Conservation (phyloP, 164 flowering plant genomes). For the Stephania cephalantha region DNA sequence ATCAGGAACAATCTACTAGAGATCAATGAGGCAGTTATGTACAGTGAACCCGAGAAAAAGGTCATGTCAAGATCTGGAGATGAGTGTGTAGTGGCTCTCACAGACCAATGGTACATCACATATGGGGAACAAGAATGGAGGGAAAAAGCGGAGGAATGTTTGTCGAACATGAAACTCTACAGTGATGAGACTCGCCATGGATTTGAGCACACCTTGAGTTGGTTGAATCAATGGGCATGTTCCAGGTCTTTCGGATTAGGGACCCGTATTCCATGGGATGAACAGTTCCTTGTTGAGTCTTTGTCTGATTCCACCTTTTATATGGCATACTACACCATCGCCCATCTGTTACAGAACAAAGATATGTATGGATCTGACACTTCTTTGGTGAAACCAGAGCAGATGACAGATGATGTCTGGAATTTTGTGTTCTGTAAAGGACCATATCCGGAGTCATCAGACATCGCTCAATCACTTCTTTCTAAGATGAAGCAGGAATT, state of each 20-base stretch:
- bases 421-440: constrained; percentile 64
- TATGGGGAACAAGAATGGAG: constrained; percentile 85
- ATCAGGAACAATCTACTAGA: constrained; percentile 62
- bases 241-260: constrained; percentile 81
- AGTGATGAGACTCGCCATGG: constrained; percentile 74
- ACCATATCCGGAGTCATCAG: constrained; percentile 44
- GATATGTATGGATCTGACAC: constrained; percentile 53
- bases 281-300: constrained; percentile 82
- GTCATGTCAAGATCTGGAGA: constrained; percentile 90
- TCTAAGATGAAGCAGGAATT: constrained; percentile 85
- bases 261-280: constrained; percentile 85
- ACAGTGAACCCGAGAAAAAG: constrained; percentile 87
- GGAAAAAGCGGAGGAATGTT: constrained; percentile 59
- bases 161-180: constrained; percentile 56
- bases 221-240: constrained; percentile 89
- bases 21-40: constrained; percentile 51
- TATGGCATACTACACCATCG: constrained; percentile 87
- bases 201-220: constrained; percentile 78
- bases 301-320: constrained; percentile 83
- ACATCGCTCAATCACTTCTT: constrained; percentile 42
- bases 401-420: constrained; percentile 89
- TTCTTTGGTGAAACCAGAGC: constrained; percentile 48
- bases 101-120: constrained; percentile 86
- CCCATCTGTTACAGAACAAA: constrained; percentile 64
- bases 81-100: constrained; percentile 90